Evolutionary conservation across 106 monocot genomes (phyloP), one percentile per base, ranked within the genome.

Genomic region (Chionographis japonica): DNA sequence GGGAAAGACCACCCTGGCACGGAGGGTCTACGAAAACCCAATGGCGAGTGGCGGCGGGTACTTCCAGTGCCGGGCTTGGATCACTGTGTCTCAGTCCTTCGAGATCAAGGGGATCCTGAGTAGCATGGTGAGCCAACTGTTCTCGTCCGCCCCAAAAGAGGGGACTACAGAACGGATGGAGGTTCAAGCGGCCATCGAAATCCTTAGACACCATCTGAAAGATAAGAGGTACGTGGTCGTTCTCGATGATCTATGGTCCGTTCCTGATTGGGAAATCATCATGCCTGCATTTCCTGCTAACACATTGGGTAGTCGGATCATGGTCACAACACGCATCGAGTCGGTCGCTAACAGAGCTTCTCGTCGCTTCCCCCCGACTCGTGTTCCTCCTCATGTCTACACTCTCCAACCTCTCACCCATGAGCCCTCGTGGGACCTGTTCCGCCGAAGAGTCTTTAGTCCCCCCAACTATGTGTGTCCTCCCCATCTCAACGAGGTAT

Each of bases 1-100:
- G 53, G 69, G 76, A 8, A 77, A 77, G 69, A 68, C 76, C 56
- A 77, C 76, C 17, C 69, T 70, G 4, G 69, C 41, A 15, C 60
- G 12, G 16, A 68, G 35, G 19, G 61, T 50, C 40, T 77, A 70
- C 8, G 15, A 68, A 4, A 70, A 50, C 50, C 40, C 6, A 8
- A 37, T 4, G 20, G 53, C n/a, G 0, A 39, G 7, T 16, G 40
- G 39, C 1, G 17, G 7, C 35, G 5, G 6, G 14, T n/a, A n/a
- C n/a, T 77, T 77, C 19, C 3, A 77, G 6, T 55, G 41, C 19
- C 40, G 17, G 4, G 76, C 76, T 20, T 62, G 58, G 58, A 60
- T 69, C 4, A 35, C 62, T 3, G 76, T 77, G 37, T 70, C 76
- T n/a, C 61, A 77, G 39, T 16, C 49, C 3, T 51, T 54, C 14